Evolutionary conservation across 140 eudicot genomes (phyloP).

Genomic region (Erigeron philadelphicus): DNA sequence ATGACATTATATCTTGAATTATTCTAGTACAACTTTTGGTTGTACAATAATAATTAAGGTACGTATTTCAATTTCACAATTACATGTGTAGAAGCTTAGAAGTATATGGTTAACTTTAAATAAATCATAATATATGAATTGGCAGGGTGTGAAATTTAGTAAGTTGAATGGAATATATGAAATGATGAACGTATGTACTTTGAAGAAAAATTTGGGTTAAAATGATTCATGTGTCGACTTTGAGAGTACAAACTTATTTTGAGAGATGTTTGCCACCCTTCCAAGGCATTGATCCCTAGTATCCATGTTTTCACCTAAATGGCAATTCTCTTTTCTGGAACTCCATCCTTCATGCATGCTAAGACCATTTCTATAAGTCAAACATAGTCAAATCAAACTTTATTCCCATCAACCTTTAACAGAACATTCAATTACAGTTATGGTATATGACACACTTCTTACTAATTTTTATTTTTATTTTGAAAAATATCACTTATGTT

Average conservation of each 20-base stretch:
- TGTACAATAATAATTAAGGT: too few relatives aligned
- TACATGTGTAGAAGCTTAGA: too few relatives aligned
- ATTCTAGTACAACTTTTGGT: too few relatives aligned
- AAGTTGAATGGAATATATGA: neutral
- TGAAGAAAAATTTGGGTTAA: neutral
- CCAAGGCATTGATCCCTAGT: slow-evolving; percentile 34
- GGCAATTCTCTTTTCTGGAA: slow-evolving; percentile 28
- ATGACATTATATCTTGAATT: too few relatives aligned
- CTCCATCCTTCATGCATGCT: slow-evolving; percentile 28
- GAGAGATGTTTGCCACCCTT: slow-evolving; percentile 23
- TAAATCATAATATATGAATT: too few relatives aligned
- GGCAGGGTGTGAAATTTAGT: neutral
- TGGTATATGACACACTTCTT: neutral
- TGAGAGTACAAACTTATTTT: slow-evolving; percentile 25
- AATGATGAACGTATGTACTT: slow-evolving; percentile 14
- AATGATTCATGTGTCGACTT: slow-evolving; percentile 4
- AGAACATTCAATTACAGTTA: slow-evolving; percentile 13
- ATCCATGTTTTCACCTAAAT: slow-evolving; percentile 35
- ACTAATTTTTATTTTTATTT: too few relatives aligned
- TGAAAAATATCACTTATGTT: too few relatives aligned
- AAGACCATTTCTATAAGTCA: slow-evolving; percentile 27
- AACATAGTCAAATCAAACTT: slow-evolving; percentile 24
- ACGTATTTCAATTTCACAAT: too few relatives aligned
- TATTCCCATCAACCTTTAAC: slow-evolving; percentile 12
- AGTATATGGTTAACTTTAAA: too few relatives aligned